A percentile compares a stretch with the other conserved stretches of the same genome.
Evolutionary conservation across 306 rosid genomes (phyloP).

Genomic region (Malus asiatica): DNA sequence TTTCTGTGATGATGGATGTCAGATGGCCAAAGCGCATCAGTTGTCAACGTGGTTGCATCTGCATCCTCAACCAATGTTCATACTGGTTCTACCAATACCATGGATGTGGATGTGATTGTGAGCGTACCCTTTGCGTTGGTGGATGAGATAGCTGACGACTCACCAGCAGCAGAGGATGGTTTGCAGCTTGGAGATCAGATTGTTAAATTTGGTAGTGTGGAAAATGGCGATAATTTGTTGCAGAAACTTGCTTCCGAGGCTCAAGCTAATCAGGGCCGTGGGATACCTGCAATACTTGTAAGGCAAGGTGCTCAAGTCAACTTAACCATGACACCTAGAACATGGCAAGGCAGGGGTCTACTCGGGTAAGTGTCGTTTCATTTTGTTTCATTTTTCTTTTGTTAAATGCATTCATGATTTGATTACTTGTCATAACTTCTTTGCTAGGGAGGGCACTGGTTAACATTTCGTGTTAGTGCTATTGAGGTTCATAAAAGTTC

Average conservation of each 20-base stretch:
- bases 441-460: background rate
- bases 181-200: constrained; percentile 91
- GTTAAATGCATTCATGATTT: background rate
- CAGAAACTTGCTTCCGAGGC: constrained; percentile 69
- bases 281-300: constrained; percentile 47
- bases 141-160: constrained; percentile 79
- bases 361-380: constrained; percentile 64
- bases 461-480: background rate
- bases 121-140: constrained; percentile 79
- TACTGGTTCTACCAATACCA: constrained; percentile 29
- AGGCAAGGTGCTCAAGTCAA: constrained; percentile 74
- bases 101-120: constrained; percentile 51
- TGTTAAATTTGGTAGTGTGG: constrained; percentile 72
- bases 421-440: background rate
- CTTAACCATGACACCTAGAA: constrained; percentile 69
- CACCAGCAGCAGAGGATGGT: constrained; percentile 91
- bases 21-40: constrained; percentile 32
- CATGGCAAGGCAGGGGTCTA: constrained; percentile 90
- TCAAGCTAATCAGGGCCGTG: constrained; percentile 47
- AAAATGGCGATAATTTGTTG: constrained; percentile 67
- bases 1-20: constrained; percentile 31
- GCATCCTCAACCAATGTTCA: constrained; percentile 30
- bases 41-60: constrained; percentile 26
- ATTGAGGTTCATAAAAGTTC: background rate
- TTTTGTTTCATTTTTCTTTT: background rate